A percentile compares a stretch with the other conserved stretches of the same genome.
phyloP scores from a whole-genome alignment of 2,329 filamentous ascomycete genomes.

The Pseudofabraea citricarpa region DNA sequence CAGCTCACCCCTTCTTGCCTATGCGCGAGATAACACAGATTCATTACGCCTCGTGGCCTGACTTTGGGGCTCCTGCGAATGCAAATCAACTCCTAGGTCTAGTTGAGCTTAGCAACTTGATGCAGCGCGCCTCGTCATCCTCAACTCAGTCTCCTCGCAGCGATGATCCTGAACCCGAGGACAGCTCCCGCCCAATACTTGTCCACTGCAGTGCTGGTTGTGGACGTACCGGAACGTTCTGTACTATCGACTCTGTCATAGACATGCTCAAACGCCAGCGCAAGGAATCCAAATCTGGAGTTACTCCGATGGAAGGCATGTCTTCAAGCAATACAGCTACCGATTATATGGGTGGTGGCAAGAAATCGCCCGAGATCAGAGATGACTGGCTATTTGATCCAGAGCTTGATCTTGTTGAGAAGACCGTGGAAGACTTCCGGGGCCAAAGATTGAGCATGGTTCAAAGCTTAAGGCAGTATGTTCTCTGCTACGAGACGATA shows the following conservation, averaged over 20 bases:
- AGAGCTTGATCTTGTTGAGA: constrained; percentile 72
- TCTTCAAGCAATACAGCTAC: constrained; percentile 1
- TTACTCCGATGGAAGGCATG: constrained; percentile 39
- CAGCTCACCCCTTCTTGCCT: constrained; percentile 72
- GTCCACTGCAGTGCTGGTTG: constrained; percentile 97
- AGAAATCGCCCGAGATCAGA: constrained; percentile 30
- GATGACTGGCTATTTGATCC: constrained; percentile 66
- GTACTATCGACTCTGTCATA: constrained; percentile 91
- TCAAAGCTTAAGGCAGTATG: constrained; percentile 87
- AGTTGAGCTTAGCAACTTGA: constrained; percentile 81
- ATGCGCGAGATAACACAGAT: constrained; percentile 92
- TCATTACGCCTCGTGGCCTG: constrained; percentile 94
- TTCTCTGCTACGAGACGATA: constrained; percentile 93
- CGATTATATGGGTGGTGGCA: constrained; percentile 22
- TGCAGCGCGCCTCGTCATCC: constrained; percentile 48
- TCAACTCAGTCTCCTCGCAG: constrained; percentile 31
- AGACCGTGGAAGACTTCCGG: constrained; percentile 87
- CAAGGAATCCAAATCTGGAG: constrained; percentile 28
- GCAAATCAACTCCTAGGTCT: constrained; percentile 81
- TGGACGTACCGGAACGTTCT: constrained; percentile 92
- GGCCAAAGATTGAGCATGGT: constrained; percentile 92
- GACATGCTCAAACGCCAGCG: constrained; percentile 93
- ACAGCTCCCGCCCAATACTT: constrained; percentile 63
- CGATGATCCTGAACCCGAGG: constrained; percentile 54
- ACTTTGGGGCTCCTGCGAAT: constrained; percentile 89